Conservation (phyloP, 2,329 filamentous ascomycete genomes). For the Nemania sp. region DNA sequence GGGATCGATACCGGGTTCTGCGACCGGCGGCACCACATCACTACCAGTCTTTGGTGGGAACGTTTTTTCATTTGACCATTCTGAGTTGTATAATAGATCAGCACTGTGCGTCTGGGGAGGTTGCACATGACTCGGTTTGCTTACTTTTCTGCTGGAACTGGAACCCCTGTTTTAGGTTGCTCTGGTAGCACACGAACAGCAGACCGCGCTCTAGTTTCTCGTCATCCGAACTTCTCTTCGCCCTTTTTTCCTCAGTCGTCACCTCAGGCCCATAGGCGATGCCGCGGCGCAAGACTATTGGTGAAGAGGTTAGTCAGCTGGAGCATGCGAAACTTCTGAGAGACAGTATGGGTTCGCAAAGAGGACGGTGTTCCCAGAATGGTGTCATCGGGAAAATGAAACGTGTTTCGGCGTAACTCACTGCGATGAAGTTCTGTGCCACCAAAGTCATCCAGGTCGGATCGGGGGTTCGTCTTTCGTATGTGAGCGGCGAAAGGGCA, state of each 20-base stretch:
- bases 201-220: constrained; percentile 47
- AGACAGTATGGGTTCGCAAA: too few relatives aligned
- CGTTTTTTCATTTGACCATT: constrained; percentile 25
- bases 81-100: constrained; percentile 36
- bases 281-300: constrained; percentile 47
- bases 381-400: not conserved
- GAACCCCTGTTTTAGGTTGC: constrained; percentile 47
- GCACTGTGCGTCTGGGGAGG: constrained; percentile 6
- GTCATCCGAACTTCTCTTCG: constrained; percentile 32
- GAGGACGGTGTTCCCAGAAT: not conserved
- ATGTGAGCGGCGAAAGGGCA: constrained; percentile 53
- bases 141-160: constrained; percentile 45
- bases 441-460: constrained; percentile 40
- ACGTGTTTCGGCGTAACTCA: constrained; percentile 7
- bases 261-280: constrained; percentile 50
- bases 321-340: too few relatives aligned
- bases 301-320: not conserved
- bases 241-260: constrained; percentile 39
- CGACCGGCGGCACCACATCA: constrained; percentile 1
- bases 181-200: constrained; percentile 52
- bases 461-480: constrained; percentile 52
- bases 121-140: constrained; percentile 4
- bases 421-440: constrained; percentile 38
- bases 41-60: constrained; percentile 24
- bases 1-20: constrained; percentile 25